Percentiles rank a stretch among this genome's conserved stretches.
Conservation (phyloP, 2,329 filamentous ascomycete genomes). For the Exophiala bonariae region DNA sequence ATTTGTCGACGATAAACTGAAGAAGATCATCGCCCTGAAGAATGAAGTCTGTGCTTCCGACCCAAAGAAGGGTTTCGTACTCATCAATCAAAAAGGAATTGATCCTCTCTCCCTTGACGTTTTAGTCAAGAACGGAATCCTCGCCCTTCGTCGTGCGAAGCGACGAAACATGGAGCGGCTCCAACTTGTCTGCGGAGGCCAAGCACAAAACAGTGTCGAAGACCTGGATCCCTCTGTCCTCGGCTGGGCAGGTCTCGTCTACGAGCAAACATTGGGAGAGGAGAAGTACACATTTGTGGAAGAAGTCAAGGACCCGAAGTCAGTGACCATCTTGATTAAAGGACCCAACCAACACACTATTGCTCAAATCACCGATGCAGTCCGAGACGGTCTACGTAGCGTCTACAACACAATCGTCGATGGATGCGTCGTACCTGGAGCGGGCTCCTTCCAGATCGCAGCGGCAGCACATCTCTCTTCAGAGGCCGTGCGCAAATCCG, state of each 20-base stretch:
- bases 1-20: constrained; percentile 93
- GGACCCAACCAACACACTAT: constrained; percentile 97
- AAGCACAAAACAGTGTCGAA: constrained; percentile 93
- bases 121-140: constrained; percentile 95
- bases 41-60: constrained; percentile 95
- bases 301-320: constrained; percentile 98
- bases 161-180: constrained; percentile 98
- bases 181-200: constrained; percentile 89
- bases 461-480: constrained; percentile 85
- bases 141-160: constrained; percentile 92
- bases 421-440: constrained; percentile 89
- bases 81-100: constrained; percentile 99
- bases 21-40: constrained; percentile 97
- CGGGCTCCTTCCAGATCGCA: constrained; percentile 92
- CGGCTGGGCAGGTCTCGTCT: constrained; percentile 94
- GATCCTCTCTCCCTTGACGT: constrained; percentile 95
- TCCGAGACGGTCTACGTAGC: constrained; percentile 88
- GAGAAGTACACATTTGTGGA: constrained; percentile 99
- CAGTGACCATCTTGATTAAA: constrained; percentile 96
- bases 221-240: constrained; percentile 84
- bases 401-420: constrained; percentile 99
- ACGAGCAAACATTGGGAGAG: constrained; percentile 95
- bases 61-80: constrained; percentile 90
- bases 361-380: constrained; percentile 92
- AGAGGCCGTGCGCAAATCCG: constrained; percentile 80